phyloP scores from a whole-genome alignment of 2,329 filamentous ascomycete genomes.

The Orbilia oligospora region DNA sequence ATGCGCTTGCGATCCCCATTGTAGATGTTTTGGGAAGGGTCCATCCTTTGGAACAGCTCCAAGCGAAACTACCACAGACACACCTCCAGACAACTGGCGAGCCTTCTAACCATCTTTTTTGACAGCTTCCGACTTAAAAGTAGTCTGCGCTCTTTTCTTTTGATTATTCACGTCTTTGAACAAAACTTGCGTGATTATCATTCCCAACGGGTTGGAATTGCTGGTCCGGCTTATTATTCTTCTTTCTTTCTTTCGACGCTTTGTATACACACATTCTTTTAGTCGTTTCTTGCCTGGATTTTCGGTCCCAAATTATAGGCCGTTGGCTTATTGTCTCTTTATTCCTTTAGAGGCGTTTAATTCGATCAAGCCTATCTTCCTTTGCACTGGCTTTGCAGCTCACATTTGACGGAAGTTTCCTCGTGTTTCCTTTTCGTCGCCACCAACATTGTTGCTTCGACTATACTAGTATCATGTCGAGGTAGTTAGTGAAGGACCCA shows the following conservation, averaged over 20 bases:
- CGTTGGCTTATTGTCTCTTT: slow-evolving; percentile 12
- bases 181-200: slow-evolving; percentile 20
- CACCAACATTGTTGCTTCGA: slow-evolving; percentile 16
- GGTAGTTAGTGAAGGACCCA: slow-evolving; percentile 23
- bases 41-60: slow-evolving; percentile 48
- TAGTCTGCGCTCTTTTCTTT: slow-evolving; percentile 22
- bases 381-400: slow-evolving; percentile 22
- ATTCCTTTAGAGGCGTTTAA: slow-evolving; percentile 20
- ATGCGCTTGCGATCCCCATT: slow-evolving; percentile 38
- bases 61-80: slow-evolving; percentile 37
- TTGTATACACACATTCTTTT: slow-evolving; percentile 5
- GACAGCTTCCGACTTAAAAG: slow-evolving; percentile 29
- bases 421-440: background rate
- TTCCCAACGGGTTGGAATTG: slow-evolving; percentile 43
- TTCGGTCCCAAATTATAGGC: background rate
- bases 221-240: slow-evolving; percentile 23
- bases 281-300: slow-evolving; percentile 1
- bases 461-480: slow-evolving; percentile 49
- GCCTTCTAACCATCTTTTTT: slow-evolving; percentile 26
- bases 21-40: slow-evolving; percentile 44
- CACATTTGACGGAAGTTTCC: background rate
- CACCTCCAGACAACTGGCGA: slow-evolving; percentile 11
- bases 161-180: background rate
- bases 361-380: slow-evolving; percentile 2
- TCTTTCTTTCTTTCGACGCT: slow-evolving; percentile 10